Evolutionary conservation across 257 asterid species (phyloP).

Genomic region (Salvia splendens): DNA sequence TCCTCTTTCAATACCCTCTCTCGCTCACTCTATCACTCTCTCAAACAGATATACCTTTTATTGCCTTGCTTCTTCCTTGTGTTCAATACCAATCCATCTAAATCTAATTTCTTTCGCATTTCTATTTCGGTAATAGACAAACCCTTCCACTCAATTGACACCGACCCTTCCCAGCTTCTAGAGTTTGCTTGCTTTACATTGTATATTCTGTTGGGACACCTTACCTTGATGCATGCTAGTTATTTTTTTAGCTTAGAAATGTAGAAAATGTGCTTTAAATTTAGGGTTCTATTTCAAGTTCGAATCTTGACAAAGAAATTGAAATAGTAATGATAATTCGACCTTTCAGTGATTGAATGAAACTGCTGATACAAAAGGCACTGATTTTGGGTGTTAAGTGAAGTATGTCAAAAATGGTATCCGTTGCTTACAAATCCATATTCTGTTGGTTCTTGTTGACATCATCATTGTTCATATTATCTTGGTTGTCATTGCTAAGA

Average conservation of each 20-base stretch:
- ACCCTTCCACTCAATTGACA: conserved; percentile 13
- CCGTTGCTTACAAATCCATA: conserved; percentile 53
- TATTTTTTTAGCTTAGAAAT: conserved; percentile 14
- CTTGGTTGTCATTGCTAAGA: conserved; percentile 71
- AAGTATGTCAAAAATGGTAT: conserved; percentile 53
- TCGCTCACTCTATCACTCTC: conserved; percentile 23
- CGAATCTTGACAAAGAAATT: conserved; percentile 32
- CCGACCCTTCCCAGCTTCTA: conserved; percentile 4
- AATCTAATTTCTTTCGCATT: conserved; percentile 28
- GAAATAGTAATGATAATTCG: conserved; percentile 30
- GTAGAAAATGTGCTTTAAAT: conserved; percentile 13
- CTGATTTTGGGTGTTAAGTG: conserved; percentile 10
- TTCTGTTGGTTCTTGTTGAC: conserved; percentile 62
- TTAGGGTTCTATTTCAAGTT: conserved; percentile 12
- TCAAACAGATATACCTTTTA: conserved; percentile 1
- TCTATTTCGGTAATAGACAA: background rate
- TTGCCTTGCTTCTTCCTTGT: conserved; percentile 20
- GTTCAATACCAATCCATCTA: conserved; percentile 27
- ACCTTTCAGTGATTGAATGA: conserved; percentile 3
- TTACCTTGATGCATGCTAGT: conserved; percentile 21
- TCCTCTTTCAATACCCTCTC: conserved; percentile 21
- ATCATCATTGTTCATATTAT: conserved; percentile 58
- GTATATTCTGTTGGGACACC: conserved; percentile 19
- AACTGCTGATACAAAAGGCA: background rate
- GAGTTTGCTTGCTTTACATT: conserved; percentile 29